Percentiles rank a stretch among this genome's conserved stretches.
Conservation (phyloP, 306 rosid species). For the Vachellia pachyceras region DNA sequence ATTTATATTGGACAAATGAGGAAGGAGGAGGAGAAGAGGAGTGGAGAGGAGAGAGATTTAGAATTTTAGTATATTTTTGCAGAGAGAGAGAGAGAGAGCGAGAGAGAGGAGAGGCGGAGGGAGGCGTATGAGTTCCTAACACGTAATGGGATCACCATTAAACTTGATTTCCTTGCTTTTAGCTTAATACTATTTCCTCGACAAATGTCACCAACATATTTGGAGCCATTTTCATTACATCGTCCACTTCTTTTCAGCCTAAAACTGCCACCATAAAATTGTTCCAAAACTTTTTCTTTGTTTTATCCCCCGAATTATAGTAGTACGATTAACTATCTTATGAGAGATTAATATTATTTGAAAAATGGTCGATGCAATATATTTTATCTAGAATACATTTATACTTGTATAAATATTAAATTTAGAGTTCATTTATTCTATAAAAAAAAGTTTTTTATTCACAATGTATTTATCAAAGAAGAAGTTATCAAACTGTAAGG, state of each 20-base stretch:
- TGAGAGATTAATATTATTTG: too few species aligned
- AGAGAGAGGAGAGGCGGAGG: conserved; percentile 32
- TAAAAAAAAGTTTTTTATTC: too few species aligned
- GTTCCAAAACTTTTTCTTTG: too few species aligned
- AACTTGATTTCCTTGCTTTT: conserved; percentile 3
- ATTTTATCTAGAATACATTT: too few species aligned
- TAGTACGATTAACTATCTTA: too few species aligned
- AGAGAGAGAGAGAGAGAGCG: conserved; percentile 35
- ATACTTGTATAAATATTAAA: too few species aligned
- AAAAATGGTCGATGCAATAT: too few species aligned
- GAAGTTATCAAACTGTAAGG: too few species aligned
- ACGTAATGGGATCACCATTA: conserved; percentile 40
- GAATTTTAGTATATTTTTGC: neutral
- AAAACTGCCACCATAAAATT: neutral
- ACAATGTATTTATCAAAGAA: too few species aligned
- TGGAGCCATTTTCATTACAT: neutral
- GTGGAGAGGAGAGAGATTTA: neutral
- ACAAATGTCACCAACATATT: neutral
- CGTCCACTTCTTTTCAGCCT: neutral
- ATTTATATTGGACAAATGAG: conserved; percentile 37
- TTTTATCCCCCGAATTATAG: too few species aligned
- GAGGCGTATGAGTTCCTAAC: conserved; percentile 39
- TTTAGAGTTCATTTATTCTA: too few species aligned
- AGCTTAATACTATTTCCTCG: neutral
- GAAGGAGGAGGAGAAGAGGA: conserved; percentile 31